Evolutionary conservation across 805 yeast genomes (phyloP), one percentile per base, ranked within the genome.

Genomic region (Saccharomycopsis sp.): DNA sequence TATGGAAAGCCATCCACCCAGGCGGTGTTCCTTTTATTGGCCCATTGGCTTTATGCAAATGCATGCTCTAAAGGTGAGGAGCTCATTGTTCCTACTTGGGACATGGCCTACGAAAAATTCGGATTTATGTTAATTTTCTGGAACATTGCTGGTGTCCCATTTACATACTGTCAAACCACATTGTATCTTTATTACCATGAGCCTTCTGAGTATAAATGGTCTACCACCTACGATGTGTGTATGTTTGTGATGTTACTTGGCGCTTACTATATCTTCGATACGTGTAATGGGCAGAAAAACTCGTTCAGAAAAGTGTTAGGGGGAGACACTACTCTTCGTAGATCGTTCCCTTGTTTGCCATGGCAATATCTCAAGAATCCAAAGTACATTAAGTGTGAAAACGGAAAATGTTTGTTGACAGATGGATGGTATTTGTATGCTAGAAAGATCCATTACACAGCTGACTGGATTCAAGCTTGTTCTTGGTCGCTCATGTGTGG

Each of bases 131-230:
- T 94, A 64, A 84, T 92, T 66, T 94, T 94, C 79, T 94, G 99
- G 99, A 94, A 94, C 76, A 90, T 94, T 71, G 97, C 97, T 35
- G 99, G 99, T 67, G 99, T 94, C 49, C 99, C 99, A 54, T 94
- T 85, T 83, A 93, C 98, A 50, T 94, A 94, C 77, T 90, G 97
- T 73, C 97, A 91, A 70, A 86, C 96, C 72, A 89, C 97, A 9
- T 78, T 94, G 67, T 94, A 75, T 77, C 75, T 94, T 67, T 85
- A 84, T 65, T 84, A 84, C 75, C 97, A 89, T 73, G 80, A 89
- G 59, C 98, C 98, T 52, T 65, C 75, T 19, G 96, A 89, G 70
- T 94, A 94, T 75, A 72, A 78, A 52, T 84, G 93, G 88, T 80
- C 93, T 3, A 72, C 79, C 47, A 60, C 64, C 7, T 89, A 86